Evolutionary conservation across 176 grass and related monocot species (phyloP).

Genomic region (Canna indica): DNA sequence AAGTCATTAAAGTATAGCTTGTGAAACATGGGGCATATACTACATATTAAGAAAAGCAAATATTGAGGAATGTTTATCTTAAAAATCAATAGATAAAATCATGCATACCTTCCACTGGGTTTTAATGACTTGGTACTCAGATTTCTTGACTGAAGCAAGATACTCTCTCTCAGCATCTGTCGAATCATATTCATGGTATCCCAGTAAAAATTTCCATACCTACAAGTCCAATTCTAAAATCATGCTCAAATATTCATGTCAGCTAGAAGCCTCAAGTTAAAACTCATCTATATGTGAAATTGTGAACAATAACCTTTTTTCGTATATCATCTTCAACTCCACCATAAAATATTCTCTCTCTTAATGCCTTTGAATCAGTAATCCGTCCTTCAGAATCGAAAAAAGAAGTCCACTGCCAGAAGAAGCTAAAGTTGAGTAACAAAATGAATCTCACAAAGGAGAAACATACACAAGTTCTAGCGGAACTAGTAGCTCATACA

Average conservation of each 20-base stretch:
- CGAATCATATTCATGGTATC: constrained; percentile 90
- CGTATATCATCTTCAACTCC: constrained; percentile 74
- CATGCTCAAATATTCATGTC: constrained; percentile 8
- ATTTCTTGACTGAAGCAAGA: constrained; percentile 50
- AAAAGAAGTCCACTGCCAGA: constrained; percentile 62
- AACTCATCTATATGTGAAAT: neutral
- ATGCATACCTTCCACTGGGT: constrained; percentile 77
- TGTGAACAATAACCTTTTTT: constrained; percentile 91
- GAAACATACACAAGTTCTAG: constrained; percentile 4
- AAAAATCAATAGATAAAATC: no score
- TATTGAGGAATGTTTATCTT: no score
- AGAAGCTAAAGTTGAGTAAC: constrained; percentile 16
- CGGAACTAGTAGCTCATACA: neutral
- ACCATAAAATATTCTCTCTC: constrained; percentile 85
- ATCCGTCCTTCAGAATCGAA: constrained; percentile 93
- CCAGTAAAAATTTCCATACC: constrained; percentile 97
- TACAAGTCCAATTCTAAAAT: constrained; percentile 26
- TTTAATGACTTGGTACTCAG: constrained; percentile 88
- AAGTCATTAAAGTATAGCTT: no score
- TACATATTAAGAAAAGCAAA: no score
- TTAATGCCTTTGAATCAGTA: constrained; percentile 79
- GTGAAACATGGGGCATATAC: no score
- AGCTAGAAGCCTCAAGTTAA: constrained; percentile 12
- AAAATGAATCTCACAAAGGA: constrained; percentile 10
- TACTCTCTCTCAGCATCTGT: constrained; percentile 94